Evolutionary conservation across 2,329 filamentous ascomycete species (phyloP), one percentile per base, ranked within the genome.

Genomic region (Cryphonectria naterciae): DNA sequence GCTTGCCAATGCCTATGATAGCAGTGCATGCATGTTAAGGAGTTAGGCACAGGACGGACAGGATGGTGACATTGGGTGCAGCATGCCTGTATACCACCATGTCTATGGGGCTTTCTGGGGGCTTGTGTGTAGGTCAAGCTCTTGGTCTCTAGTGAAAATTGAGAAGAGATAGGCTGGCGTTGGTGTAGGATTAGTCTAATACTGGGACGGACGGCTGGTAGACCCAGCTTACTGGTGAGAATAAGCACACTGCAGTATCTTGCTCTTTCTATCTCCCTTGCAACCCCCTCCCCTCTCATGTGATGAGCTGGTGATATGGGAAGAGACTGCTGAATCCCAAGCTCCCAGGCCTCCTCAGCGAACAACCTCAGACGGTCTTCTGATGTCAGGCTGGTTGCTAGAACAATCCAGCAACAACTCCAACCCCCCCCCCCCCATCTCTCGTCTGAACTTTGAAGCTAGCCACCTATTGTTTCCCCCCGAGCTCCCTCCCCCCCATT

Each of bases 161-260:
- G 32, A 65, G 63, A 28, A 25, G 43, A 37, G 15, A 52, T 25
- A 28, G 46, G 32, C 1, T 17, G 64, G 64, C 64, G 64, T 65
- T 65, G 46, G 64, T 65, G 46, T 54, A 65, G 28, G 64, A 56
- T 65, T 65, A 52, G 25, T 65, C 46, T 54, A 52, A 54, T 65
- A 37, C 43, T 37, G 64, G 64, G 32, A 37, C 17, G 64, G 32
- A 37, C 17, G 22, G 22, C 43, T 54, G 28, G 28, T 19, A 49
- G 1, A 54, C 41, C 32, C 41, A 28, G 25, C 63, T 35, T 52
- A 46, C 63, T 54, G 63, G 63, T 25, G 43, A 65, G 52, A 35
- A 52, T 35, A 43, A 19, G 61, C 22, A 32, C 39, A 61, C 39
- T 54, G 28, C 22, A 28, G 64, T 65, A 65, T 65, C 32, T 54